phyloP scores from a whole-genome alignment of 2,329 filamentous ascomycete genomes.

The Penicillium palitans region DNA sequence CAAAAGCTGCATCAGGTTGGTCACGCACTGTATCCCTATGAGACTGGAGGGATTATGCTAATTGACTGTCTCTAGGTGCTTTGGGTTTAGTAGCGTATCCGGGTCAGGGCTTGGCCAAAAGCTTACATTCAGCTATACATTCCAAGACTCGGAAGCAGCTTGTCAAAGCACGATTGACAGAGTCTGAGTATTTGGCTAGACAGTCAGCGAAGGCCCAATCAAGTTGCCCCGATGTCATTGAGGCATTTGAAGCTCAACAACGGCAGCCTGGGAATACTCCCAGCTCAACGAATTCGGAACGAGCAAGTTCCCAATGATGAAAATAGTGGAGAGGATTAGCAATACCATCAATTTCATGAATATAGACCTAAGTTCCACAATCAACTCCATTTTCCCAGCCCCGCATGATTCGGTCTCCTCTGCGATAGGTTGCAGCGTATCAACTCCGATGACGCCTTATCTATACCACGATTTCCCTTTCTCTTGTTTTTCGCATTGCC shows the following conservation, averaged over 20 bases:
- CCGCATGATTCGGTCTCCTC: not conserved
- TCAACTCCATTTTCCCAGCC: not conserved
- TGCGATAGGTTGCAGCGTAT: not conserved
- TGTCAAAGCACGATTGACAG: constrained; percentile 23
- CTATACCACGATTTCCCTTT: not conserved
- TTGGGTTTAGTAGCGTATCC: constrained; percentile 37
- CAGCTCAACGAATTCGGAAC: not conserved
- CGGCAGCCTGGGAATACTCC: not conserved
- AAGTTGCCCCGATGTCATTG: constrained; percentile 4
- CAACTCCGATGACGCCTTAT: not conserved
- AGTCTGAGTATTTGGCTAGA: constrained; percentile 20
- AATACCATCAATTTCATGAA: not conserved
- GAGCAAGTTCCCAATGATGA: not conserved
- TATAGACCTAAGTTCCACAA: too few relatives aligned
- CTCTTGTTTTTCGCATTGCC: not conserved
- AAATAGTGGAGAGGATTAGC: not conserved
- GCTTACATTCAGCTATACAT: constrained; percentile 28
- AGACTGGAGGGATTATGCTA: not conserved
- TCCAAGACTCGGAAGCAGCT: constrained; percentile 29
- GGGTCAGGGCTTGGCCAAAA: constrained; percentile 35
- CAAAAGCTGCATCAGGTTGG: constrained; percentile 11
- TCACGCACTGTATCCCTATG: not conserved
- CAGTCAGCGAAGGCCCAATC: constrained; percentile 4
- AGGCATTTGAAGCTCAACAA: constrained; percentile 12
- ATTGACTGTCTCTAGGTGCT: constrained; percentile 15